These are phyloP conservation scores for Rhododendron molle DNA, from an alignment of 148 eudicot genomes.

Conservation along the genomic window DNA sequence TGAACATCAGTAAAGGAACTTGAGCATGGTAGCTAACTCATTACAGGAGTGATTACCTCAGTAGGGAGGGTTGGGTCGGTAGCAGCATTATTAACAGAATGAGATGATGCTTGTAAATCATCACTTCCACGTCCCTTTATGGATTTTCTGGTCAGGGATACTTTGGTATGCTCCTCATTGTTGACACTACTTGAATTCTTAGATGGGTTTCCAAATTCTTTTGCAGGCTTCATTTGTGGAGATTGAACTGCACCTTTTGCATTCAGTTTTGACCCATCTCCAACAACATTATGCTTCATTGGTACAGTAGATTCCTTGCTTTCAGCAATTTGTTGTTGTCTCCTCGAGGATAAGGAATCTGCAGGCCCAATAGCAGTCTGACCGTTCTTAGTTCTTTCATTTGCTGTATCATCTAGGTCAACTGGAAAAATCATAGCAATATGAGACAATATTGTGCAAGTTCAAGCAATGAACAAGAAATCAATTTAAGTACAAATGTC, in stretches of 20 bases:
- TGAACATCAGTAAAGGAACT: not conserved
- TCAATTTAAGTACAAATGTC: not conserved
- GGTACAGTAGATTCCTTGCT: slow-evolving; percentile 31
- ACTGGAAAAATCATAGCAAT: slow-evolving; percentile 14
- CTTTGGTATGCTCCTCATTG: slow-evolving; percentile 18
- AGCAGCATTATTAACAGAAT: slow-evolving; percentile 34
- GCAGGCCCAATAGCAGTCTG: slow-evolving; percentile 24
- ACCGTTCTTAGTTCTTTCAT: slow-evolving; percentile 33
- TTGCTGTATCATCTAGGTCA: slow-evolving; percentile 29
- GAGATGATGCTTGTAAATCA: slow-evolving; percentile 33
- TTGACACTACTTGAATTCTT: slow-evolving; percentile 40
- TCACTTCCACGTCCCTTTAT: slow-evolving; percentile 27
- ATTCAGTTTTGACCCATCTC: slow-evolving; percentile 39
- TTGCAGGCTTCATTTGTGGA: slow-evolving; percentile 35
- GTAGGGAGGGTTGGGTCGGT: slow-evolving; percentile 58
- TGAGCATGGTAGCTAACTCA: not conserved
- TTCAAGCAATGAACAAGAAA: not conserved
- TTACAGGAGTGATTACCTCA: slow-evolving; percentile 40
- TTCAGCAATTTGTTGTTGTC: slow-evolving; percentile 35
- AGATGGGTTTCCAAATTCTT: slow-evolving; percentile 28
- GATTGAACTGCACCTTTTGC: slow-evolving; percentile 27
- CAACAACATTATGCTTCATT: slow-evolving; percentile 28
- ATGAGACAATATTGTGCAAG: slow-evolving; percentile 10
- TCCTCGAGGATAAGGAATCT: slow-evolving; percentile 41
- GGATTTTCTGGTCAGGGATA: slow-evolving; percentile 16